Evolutionary conservation across 2,329 filamentous ascomycete genomes (phyloP).

Genomic region (Fusarium nanum): DNA sequence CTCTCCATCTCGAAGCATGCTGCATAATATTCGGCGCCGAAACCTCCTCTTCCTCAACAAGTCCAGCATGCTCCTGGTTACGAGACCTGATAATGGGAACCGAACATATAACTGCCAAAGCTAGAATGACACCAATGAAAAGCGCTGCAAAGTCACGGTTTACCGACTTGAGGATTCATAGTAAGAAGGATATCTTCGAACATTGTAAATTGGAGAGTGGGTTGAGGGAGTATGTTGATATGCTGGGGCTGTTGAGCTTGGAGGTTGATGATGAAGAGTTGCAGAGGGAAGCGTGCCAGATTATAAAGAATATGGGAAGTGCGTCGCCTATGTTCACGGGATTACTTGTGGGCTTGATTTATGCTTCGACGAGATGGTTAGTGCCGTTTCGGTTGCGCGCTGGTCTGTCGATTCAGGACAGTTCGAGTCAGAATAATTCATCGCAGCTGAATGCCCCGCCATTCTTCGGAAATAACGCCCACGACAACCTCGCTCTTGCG

Average conservation of each 20-base stretch:
- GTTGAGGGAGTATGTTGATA: conserved; percentile 24
- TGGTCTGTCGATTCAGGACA: not conserved
- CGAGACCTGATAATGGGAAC: conserved; percentile 42
- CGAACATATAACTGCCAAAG: conserved; percentile 20
- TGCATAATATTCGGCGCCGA: conserved; percentile 47
- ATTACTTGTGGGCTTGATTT: conserved; percentile 13
- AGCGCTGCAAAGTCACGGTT: conserved; percentile 37
- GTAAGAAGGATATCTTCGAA: conserved; percentile 46
- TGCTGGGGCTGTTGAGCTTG: not conserved
- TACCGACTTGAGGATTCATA: conserved; percentile 41
- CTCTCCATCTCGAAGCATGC: conserved; percentile 44
- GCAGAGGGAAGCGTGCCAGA: conserved; percentile 28
- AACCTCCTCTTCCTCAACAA: not conserved
- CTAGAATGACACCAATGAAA: conserved; percentile 42
- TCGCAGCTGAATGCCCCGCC: not conserved
- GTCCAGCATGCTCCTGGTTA: conserved; percentile 40
- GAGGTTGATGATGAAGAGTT: conserved; percentile 27
- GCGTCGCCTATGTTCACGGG: conserved; percentile 27
- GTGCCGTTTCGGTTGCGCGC: conserved; percentile 2
- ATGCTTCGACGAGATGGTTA: conserved; percentile 25
- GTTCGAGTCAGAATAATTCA: fast-evolving
- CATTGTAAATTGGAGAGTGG: conserved; percentile 45
- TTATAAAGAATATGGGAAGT: conserved; percentile 23
- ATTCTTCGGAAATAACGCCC: fast-evolving
- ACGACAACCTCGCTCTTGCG: fast-evolving